phyloP scores from a whole-genome alignment of 2,329 filamentous ascomycete genomes.

The Reticulascus tulasneorum region DNA sequence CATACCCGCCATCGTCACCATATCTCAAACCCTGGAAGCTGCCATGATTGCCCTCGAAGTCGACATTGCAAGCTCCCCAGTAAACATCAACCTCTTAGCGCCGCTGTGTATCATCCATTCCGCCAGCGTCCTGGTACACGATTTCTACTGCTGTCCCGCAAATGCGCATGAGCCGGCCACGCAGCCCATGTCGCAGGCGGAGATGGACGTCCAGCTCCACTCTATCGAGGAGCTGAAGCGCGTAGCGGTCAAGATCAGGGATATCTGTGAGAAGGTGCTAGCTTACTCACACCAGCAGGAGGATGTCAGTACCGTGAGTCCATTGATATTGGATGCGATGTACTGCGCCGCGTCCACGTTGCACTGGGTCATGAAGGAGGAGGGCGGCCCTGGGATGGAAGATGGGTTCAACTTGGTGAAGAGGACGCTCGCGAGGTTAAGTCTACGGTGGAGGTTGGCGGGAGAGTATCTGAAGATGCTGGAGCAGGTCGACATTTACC shows the following conservation, averaged over 20 bases:
- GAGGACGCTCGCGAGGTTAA: constrained; percentile 22
- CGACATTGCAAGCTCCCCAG: no score
- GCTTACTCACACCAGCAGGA: constrained; percentile 15
- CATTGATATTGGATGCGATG: constrained; percentile 31
- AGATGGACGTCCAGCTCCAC: constrained; percentile 26
- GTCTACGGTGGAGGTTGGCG: constrained; percentile 30
- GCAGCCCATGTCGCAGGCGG: constrained; percentile 16
- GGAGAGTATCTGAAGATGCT: constrained; percentile 31
- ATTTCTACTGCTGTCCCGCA: constrained; percentile 30
- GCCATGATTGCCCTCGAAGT: background rate
- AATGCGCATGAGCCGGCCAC: constrained; percentile 17
- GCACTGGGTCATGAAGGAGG: constrained; percentile 33
- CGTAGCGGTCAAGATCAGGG: constrained; percentile 22
- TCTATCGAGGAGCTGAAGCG: constrained; percentile 27
- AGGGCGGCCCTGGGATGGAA: constrained; percentile 23
- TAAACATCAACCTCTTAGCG: constrained; percentile 9
- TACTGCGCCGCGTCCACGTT: constrained; percentile 32
- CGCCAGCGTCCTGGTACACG: constrained; percentile 24
- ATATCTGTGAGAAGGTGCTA: constrained; percentile 22
- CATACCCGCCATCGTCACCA: background rate
- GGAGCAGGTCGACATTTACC: constrained; percentile 28
- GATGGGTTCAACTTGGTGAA: constrained; percentile 24
- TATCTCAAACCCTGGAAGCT: background rate
- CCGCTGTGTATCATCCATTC: constrained; percentile 18
- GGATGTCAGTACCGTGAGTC: constrained; percentile 25